These are phyloP conservation scores for Suillus weaverae DNA, from an alignment of 768 basidiomycete genomes.

Conservation along the genomic window DNA sequence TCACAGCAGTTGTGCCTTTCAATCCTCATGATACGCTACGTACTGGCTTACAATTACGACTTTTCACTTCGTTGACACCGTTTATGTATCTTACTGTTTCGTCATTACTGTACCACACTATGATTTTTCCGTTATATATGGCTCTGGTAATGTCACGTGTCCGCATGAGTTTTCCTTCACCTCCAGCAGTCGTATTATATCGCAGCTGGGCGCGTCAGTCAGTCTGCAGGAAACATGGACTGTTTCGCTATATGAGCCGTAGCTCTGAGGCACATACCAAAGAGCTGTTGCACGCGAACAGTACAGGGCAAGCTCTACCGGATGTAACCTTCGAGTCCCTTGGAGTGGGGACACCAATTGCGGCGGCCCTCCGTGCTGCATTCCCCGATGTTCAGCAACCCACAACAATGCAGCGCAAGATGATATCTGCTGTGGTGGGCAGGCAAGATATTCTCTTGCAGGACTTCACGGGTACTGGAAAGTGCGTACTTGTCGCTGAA, in stretches of 20 bases:
- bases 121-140: neutral
- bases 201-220: constrained; percentile 15
- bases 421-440: constrained; percentile 60
- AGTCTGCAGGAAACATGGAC: constrained; percentile 20
- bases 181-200: constrained; percentile 7
- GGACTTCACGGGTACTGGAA: constrained; percentile 77
- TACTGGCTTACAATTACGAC: constrained; percentile 8
- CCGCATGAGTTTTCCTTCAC: constrained; percentile 27
- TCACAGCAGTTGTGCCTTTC: constrained; percentile 15
- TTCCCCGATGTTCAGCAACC: constrained; percentile 63
- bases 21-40: constrained; percentile 28
- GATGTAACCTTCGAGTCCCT: constrained; percentile 46
- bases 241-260: constrained; percentile 27
- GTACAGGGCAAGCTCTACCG: constrained; percentile 1
- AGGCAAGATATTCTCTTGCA: constrained; percentile 64
- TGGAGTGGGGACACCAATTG: constrained; percentile 51
- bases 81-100: constrained; percentile 15
- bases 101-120: constrained; percentile 7
- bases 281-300: neutral
- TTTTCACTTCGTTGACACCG: constrained; percentile 3
- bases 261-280: constrained; percentile 24
- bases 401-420: constrained; percentile 56
- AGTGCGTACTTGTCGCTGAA: constrained; percentile 46
- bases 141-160: constrained; percentile 17
- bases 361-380: constrained; percentile 50